Conservation (phyloP, 2,329 filamentous ascomycete species). For the Curvularia lunata region DNA sequence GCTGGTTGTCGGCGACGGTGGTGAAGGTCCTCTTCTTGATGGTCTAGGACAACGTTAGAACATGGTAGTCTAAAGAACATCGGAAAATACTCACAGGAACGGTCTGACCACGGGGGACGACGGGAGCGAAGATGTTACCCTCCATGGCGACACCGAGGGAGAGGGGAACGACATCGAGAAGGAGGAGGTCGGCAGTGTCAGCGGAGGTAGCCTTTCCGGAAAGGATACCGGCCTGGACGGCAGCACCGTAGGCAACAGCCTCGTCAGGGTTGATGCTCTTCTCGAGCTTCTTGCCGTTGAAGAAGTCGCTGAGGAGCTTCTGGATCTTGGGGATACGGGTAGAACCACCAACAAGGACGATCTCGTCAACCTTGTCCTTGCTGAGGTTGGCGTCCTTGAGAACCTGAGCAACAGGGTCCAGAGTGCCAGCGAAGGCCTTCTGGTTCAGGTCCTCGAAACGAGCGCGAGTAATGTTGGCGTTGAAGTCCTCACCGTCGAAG, state of each 20-base stretch:
- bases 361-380: slow-evolving; percentile 95
- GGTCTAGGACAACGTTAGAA: slow-evolving; percentile 7
- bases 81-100: slow-evolving; percentile 57
- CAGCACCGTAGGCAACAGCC: slow-evolving; percentile 97
- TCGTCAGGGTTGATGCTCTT: slow-evolving; percentile 99
- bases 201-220: slow-evolving; percentile 97
- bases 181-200: slow-evolving; percentile 91
- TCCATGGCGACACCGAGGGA: slow-evolving; percentile 99
- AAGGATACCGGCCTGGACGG: slow-evolving; percentile 97
- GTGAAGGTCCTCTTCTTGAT: slow-evolving; percentile 91
- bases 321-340: slow-evolving; percentile 99
- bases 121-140: slow-evolving; percentile 97
- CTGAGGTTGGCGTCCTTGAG: slow-evolving; percentile 89
- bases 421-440: slow-evolving; percentile 90
- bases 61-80: background rate
- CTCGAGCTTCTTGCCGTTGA: slow-evolving; percentile 99
- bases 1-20: slow-evolving; percentile 65
- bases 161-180: slow-evolving; percentile 94
- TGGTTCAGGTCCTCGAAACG: slow-evolving; percentile 99
- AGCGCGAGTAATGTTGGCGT: slow-evolving; percentile 95
- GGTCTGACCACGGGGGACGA: slow-evolving; percentile 69
- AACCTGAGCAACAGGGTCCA: slow-evolving; percentile 95
- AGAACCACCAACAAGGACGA: slow-evolving; percentile 97
- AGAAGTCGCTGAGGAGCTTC: slow-evolving; percentile 99
- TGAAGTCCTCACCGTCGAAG: slow-evolving; percentile 97